Evolutionary conservation across 2,329 filamentous ascomycete genomes (phyloP), one percentile per base, ranked within the genome.

Genomic region (Grosmannia serpens): DNA sequence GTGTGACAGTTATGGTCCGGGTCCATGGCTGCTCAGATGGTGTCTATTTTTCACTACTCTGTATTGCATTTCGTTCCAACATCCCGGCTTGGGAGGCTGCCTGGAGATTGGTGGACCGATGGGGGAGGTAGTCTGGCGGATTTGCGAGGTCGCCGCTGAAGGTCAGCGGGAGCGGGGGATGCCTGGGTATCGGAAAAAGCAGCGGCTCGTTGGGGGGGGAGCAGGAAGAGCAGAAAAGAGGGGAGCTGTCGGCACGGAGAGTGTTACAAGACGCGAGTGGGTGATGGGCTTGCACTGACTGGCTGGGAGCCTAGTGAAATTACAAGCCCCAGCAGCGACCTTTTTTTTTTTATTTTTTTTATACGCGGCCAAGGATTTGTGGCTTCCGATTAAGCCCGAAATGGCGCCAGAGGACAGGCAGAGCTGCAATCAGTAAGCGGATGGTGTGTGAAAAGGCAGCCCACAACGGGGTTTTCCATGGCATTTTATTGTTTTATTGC

Each of bases 181-280:
- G 57, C 58, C 58, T 51, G 54, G 54, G 62, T 63, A 63, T 61
- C 56, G 51, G 62, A 59, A 62, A 62, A 63, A 62, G 53, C 46
- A 56, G 44, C 29, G 20, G 17, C 10, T 33, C 26, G 10, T 26
- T 8, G 51, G 27, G 29, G 29, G 33, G 22, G 29, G 44, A n/a
- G 29, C 35, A 26, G 24, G 29, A 27, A 41, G 53, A 60, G 41
- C 56, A 56, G 41, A 56, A 41, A 41, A 50, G 35, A 41, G 52
- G 22, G 35, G 35, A n/a, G 31, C 24, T 35, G 35, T 44, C 52
- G 52, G 52, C 33, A 54, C 52, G 26, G 38, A 52, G 27, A 38
- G 52, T 50, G 47, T 31, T 49, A 55, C 31, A 27, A 53, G 35
- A 55, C 22, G 26, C 41, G n/a, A 29, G 33, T 22, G 53, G 17